Percentiles rank a stretch among this genome's conserved stretches.
These are phyloP conservation scores for Ustilago hordei DNA, from an alignment of 1,284 basidiomycete species.

Conservation along the genomic window DNA sequence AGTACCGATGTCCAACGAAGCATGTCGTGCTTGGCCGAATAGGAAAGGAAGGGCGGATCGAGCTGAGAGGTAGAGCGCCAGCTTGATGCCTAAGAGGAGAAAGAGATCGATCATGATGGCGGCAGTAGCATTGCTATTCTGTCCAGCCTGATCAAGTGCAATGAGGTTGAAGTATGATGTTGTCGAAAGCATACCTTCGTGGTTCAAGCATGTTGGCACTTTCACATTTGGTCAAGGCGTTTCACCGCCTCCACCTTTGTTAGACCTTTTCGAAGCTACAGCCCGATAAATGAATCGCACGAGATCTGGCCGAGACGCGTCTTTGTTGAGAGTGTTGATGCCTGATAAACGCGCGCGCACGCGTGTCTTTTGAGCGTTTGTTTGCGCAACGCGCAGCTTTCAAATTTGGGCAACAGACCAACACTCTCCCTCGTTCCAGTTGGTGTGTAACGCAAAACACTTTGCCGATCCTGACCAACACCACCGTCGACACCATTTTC, in stretches of 20 bases:
- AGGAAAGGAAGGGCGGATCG: constrained; percentile 56
- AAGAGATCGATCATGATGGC: constrained; percentile 33
- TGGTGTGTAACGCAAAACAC: neutral
- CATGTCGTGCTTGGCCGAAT: constrained; percentile 61
- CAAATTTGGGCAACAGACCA: neutral
- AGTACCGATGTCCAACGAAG: constrained; percentile 51
- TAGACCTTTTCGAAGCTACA: neutral
- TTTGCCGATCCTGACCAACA: constrained; percentile 1
- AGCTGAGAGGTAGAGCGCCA: constrained; percentile 41
- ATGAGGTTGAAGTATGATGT: neutral
- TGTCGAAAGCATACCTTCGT: neutral
- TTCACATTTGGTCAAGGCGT: neutral
- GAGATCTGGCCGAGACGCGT: neutral
- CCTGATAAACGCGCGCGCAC: neutral
- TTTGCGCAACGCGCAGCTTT: constrained; percentile 4
- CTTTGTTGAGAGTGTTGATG: neutral
- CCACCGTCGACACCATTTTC: neutral
- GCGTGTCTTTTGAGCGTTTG: neutral
- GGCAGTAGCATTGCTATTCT: constrained; percentile 11
- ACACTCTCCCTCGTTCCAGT: neutral
- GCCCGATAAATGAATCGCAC: neutral
- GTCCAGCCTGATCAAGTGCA: neutral
- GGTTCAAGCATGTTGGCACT: neutral
- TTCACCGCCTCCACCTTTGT: neutral
- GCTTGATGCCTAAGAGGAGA: constrained; percentile 43